phyloP scores from a whole-genome alignment of 2,329 filamentous ascomycete genomes.

The Penicillium sp. region DNA sequence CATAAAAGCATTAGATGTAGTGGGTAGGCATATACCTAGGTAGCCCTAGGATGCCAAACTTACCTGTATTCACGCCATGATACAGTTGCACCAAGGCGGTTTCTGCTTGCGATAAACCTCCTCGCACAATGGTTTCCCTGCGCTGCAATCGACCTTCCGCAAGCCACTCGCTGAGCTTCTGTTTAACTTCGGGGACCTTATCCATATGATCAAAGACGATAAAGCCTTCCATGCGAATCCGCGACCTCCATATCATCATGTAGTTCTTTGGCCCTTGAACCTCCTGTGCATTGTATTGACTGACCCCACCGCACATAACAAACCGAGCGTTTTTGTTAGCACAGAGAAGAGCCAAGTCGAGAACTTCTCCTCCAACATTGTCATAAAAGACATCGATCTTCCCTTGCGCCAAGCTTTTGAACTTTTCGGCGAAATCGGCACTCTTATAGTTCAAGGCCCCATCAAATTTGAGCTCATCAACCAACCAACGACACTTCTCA shows the following conservation, averaged over 20 bases:
- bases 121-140: not conserved
- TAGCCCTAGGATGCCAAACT: no score
- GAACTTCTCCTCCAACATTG: not conserved
- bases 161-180: not conserved
- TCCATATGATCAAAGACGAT: not conserved
- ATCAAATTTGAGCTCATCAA: conserved; percentile 55
- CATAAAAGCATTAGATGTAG: not conserved
- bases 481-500: conserved; percentile 52
- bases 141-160: not conserved
- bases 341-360: not conserved
- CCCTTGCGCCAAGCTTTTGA: no score
- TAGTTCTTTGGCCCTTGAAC: not conserved
- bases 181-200: not conserved
- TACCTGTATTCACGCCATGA: not conserved
- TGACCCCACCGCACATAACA: not conserved
- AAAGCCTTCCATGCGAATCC: not conserved
- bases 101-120: not conserved
- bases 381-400: not conserved
- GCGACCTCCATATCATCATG: not conserved
- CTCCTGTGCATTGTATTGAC: not conserved
- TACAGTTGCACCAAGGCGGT: not conserved
- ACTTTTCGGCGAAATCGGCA: not conserved
- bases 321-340: not conserved
- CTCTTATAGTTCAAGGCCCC: conserved; percentile 57
- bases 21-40: no score